Base-by-base conservation (phyloP, 352 stramenopile species). In the Pythium brachiatum region DNA sequence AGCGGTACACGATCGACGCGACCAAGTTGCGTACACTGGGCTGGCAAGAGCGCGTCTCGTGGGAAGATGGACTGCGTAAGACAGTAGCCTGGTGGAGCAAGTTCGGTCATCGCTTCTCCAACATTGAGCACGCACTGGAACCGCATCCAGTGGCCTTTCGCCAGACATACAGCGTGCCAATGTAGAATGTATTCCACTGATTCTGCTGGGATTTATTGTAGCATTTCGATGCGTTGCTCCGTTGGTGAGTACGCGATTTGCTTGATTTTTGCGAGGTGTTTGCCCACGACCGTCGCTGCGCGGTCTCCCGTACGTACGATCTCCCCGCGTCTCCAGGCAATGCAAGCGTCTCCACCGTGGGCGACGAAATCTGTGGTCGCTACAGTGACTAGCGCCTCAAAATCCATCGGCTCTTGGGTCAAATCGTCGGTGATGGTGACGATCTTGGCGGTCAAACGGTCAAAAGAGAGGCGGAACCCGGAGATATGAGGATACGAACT, bases 1-100 rank as follows among this genome's bases (percentile, higher is more conserved):
- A 98, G 61, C 83, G 97, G 44, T 99, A 99, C 78, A 96, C 92
- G 36, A 98, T 99, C 69, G 96, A 99, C 59, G 89, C 83, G 41
- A 66, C 64, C 7, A 98, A 98, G 67, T 78, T 99, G 18, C 78
- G 89, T 50, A 70, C 88, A 43, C 70, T 99, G 20, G 96, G 95
- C 46, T 99, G 97, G 97, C 76, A 73, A 41, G 94, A 98, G 72
- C 68, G 86, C 61, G 92, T 98, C 38, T 62, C 78, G 7, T 99
- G 95, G 93, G 83, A 90, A 54, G 93, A 99, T 36, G 96, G 96
- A 31, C 79, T 99, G 34, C 68, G 72, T 8, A 81, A 71, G 44
- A 98, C 94, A 13, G 89, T 98, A 20, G 83, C 97, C 54, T 98
- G 94, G 94, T 97, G 95, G 70, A 70, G 44, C 57, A 74, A 78